Evolutionary conservation across 2,329 filamentous ascomycete genomes (phyloP).

Genomic region (Trichoderma polysporum): DNA sequence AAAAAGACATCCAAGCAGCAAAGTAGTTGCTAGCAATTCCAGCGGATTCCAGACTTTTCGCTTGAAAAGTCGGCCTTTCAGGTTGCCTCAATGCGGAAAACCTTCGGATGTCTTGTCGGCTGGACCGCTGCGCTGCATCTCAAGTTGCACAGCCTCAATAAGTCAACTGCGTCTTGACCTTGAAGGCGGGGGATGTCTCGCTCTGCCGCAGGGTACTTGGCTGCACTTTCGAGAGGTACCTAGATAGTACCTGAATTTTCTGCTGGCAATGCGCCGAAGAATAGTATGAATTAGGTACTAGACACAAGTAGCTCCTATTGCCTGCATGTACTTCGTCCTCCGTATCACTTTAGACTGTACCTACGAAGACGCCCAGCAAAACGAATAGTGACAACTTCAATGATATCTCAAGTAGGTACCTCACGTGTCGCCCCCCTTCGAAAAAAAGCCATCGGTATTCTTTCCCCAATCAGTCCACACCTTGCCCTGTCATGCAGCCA

Average conservation of each 20-base stretch:
- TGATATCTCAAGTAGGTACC: too few relatives aligned
- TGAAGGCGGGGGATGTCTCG: not conserved
- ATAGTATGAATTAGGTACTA: not conserved
- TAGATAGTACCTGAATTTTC: not conserved
- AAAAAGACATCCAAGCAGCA: not conserved
- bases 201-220: not conserved
- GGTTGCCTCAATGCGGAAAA: too few relatives aligned
- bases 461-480: too few relatives aligned
- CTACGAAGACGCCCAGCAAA: too few relatives aligned
- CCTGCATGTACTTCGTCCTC: not conserved
- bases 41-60: not conserved
- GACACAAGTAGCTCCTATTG: not conserved
- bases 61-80: too few relatives aligned
- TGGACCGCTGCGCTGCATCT: not conserved
- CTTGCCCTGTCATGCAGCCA: too few relatives aligned
- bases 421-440: too few relatives aligned
- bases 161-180: not conserved
- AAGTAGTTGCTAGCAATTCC: not conserved
- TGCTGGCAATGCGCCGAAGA: accelerated
- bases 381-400: too few relatives aligned
- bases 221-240: not conserved
- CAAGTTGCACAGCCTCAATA: not conserved
- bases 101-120: not conserved
- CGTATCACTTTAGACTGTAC: not conserved
- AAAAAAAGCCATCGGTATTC: too few relatives aligned